Evolutionary conservation across 768 basidiomycete species (phyloP), one percentile per base, ranked within the genome.

Genomic region (Lactifluus hygrophoroides): DNA sequence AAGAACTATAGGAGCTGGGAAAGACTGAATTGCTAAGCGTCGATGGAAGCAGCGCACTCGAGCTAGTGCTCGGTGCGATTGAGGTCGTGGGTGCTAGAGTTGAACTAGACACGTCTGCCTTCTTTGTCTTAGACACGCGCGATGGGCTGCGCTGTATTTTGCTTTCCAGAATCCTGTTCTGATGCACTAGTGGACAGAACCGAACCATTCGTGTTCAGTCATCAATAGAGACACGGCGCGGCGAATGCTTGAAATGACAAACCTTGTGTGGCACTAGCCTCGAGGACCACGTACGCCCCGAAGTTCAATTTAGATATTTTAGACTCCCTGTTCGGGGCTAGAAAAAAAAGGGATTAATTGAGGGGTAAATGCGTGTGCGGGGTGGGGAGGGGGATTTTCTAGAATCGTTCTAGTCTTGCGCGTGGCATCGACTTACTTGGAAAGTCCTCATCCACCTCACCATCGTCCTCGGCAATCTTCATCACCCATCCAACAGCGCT

Each of bases 391-490:
- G n/a, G 10, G 17, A 10, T 32, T 32, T 32, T 32, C 30, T 35
- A 35, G 3, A 35, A 35, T 16, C 32, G 32, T 10, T 32, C n/a
- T n/a, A n/a, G 30, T 32, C 10, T 32, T 32, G 30, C 30, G 30
- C 30, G 30, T 32, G n/a, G 17, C 16, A 40, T 40, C 27, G 34
- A 77, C 90, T 65, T 69, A 95, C 94, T 89, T 23, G 95, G 96
- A 68, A 94, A 98, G 73, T 99, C 96, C 69, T 97, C 96, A 69
- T 99, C 96, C 0, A 98, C 92, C 70, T 97, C 95, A 16, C 96
- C 96, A 69, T 98, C 94, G 45, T 94, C 90, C 66, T 99, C 96
- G 1, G 93, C 90, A 54, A 98, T 93, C 58, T 92, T 76, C 72
- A 99, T 70, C 38, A 91, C 85, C 95, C 96, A 99, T 1, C 91